Base-by-base conservation (phyloP, 2,329 filamentous ascomycete species). In the Cercospora zeina region DNA sequence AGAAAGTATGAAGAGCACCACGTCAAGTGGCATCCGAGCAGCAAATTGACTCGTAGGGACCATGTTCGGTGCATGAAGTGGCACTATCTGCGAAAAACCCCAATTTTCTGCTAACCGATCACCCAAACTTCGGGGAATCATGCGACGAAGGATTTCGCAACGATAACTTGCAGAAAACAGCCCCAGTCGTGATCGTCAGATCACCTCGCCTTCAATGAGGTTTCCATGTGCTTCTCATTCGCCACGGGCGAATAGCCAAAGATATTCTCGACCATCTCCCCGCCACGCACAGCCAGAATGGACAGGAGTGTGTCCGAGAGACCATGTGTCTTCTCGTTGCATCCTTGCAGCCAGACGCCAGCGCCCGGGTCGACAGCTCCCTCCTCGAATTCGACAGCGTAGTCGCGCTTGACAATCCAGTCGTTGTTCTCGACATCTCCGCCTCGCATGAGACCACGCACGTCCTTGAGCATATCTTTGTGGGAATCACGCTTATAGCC, bases 311-410 rank as follows among this genome's bases (percentile, higher is more conserved):
- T 72, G 61, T 76, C 75, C 27, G 75, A 75, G n/a, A 93, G 89
- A 63, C 93, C 93, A 76, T 97, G 93, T 34, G 92, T 96, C 65
- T 83, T 86, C 80, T 97, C 93, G 74, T 92, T 96, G 79, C 93
- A 97, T 33, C 93, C 93, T 76, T 97, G 95, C 70, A 97, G 81
- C 89, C 90, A 97, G 62, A 97, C 82, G 3, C 93, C 93, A 13
- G 91, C 89, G 49, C 87, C 85, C 0, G 82, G 73, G n/a, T 86
- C 83, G 34, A 97, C 88, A 53, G 84, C 82, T 31, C 84, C 87
- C 1, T 84, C 79, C 54, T 84, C 82, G 73, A 96, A 91, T 62
- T 87, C 79, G 54, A 97, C 85, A 56, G 83, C 83, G 76, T 97
- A 97, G 74, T 97, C 85, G 58, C 93, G 84, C 33, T 82, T 81